Evolutionary conservation across 768 basidiomycete species (phyloP).

Genomic region (Neoboletus brunneissimus): DNA sequence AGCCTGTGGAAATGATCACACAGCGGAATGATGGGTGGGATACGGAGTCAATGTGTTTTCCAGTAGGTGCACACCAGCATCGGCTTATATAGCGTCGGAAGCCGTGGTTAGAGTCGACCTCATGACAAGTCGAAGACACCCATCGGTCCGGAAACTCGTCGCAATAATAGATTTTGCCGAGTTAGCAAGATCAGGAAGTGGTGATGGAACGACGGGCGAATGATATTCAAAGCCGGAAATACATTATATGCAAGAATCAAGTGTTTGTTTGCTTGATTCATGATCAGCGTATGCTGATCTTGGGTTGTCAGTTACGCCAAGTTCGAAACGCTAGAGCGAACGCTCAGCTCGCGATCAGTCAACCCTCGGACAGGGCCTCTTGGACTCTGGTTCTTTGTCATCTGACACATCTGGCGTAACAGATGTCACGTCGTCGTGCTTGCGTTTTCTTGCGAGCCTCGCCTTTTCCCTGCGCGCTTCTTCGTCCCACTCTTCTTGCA

Average conservation of each 20-base stretch:
- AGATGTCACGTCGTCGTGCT: constrained; percentile 19
- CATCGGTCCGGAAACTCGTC: constrained; percentile 20
- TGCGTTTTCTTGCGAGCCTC: constrained; percentile 41
- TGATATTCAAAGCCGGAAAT: constrained; percentile 6
- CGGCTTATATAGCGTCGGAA: neutral
- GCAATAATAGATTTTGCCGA: neutral
- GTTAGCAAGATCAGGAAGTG: neutral
- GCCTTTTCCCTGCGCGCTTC: constrained; percentile 42
- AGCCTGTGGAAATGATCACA: neutral
- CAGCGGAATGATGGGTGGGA: neutral
- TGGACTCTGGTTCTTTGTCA: constrained; percentile 10
- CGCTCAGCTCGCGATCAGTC: constrained; percentile 1
- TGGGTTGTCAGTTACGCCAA: neutral
- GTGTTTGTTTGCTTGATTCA: neutral
- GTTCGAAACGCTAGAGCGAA: neutral
- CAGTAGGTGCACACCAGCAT: neutral
- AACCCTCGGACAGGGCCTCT: constrained; percentile 8
- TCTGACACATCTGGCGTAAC: neutral
- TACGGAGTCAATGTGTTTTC: neutral
- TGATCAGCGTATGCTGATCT: neutral
- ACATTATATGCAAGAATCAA: neutral
- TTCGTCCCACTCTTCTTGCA: constrained; percentile 70
- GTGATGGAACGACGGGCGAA: neutral
- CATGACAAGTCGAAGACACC: neutral
- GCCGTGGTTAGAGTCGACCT: neutral